Conservation (phyloP, 2,329 filamentous ascomycete genomes). For the Ascochyta fabae region DNA sequence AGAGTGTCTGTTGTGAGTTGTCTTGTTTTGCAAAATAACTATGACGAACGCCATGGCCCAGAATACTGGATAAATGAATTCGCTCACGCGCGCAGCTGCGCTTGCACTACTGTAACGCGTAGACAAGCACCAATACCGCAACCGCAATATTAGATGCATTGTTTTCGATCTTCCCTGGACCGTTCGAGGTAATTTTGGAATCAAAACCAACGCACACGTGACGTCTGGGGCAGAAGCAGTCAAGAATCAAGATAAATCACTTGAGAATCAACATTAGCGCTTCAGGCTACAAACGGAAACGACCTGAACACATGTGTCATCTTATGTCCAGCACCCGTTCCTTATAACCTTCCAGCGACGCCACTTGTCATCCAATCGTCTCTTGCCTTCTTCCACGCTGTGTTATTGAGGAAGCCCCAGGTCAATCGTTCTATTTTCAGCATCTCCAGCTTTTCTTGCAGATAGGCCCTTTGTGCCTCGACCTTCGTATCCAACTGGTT, state of each 20-base stretch:
- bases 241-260: no score
- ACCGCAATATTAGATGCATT: background rate
- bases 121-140: background rate
- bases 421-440: constrained; percentile 22
- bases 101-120: background rate
- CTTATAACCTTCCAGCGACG: constrained; percentile 4
- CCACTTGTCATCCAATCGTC: constrained; percentile 27
- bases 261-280: no score
- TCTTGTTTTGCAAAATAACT: constrained; percentile 7
- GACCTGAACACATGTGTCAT: background rate
- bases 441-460: constrained; percentile 11
- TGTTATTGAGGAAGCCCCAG: constrained; percentile 26
- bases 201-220: background rate
- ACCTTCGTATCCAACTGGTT: background rate
- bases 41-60: constrained; percentile 32
- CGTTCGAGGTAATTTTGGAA: background rate
- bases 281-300: no score
- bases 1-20: background rate
- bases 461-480: background rate
- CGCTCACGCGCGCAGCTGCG: background rate
- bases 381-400: constrained; percentile 18
- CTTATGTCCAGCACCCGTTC: background rate
- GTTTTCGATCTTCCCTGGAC: background rate
- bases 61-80: constrained; percentile 3
- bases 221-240: background rate